Evolutionary conservation across 805 yeast species (phyloP).

Genomic region (Pichia deserticola): DNA sequence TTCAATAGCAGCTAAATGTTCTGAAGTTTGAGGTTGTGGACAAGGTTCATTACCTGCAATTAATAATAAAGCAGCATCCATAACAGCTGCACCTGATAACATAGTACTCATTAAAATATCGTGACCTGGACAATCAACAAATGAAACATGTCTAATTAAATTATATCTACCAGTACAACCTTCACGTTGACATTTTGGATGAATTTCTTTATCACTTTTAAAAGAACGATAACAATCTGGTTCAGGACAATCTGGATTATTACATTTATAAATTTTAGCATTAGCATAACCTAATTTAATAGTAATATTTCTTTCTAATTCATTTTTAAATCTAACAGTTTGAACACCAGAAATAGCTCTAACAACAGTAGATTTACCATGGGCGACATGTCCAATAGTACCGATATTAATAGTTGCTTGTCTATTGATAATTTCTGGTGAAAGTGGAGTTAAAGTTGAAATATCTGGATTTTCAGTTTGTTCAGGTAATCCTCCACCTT

Average conservation of each 20-base stretch:
- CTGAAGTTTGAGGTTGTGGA: conserved; percentile 99
- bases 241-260: conserved; percentile 75
- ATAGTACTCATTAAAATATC: conserved; percentile 99
- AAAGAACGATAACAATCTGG: conserved; percentile 94
- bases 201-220: conserved; percentile 89
- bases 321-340: conserved; percentile 98
- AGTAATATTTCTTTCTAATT: conserved; percentile 97
- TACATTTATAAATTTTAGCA: conserved; percentile 95
- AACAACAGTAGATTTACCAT: conserved; percentile 96
- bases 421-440: conserved; percentile 94
- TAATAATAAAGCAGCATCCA: conserved; percentile 96
- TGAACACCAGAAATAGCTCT: conserved; percentile 99
- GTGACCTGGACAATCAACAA: conserved; percentile 99
- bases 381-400: conserved; percentile 98
- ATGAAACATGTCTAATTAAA: conserved; percentile 92
- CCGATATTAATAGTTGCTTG: conserved; percentile 99
- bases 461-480: conserved; percentile 91
- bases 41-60: conserved; percentile 99
- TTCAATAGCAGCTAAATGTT: conserved; percentile 98
- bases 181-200: conserved; percentile 83
- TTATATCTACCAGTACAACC: conserved; percentile 87
- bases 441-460: conserved; percentile 69
- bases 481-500: conserved; percentile 97
- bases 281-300: conserved; percentile 98
- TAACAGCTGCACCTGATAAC: conserved; percentile 99